phyloP scores from a whole-genome alignment of 2,329 filamentous ascomycete genomes.

The Aspergillus piperis region DNA sequence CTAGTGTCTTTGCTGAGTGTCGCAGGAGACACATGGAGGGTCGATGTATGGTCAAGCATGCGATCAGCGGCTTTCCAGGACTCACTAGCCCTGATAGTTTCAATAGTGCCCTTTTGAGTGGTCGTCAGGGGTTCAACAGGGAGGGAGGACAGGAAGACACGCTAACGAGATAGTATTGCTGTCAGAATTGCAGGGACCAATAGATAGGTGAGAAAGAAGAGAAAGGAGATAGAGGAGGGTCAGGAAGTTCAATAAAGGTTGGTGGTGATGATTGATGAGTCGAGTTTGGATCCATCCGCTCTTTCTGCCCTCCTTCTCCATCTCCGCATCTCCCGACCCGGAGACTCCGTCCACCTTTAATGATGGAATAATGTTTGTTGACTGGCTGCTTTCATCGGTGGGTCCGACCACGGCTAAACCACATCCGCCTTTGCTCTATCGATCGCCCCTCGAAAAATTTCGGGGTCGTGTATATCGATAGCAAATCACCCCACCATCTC shows the following conservation, averaged over 20 bases:
- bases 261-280: neutral
- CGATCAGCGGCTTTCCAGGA: constrained; percentile 17
- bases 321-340: no score
- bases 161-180: neutral
- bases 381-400: neutral
- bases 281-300: neutral
- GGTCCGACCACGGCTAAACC: constrained; percentile 5
- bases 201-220: neutral
- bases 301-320: no score
- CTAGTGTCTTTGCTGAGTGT: constrained; percentile 9
- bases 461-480: neutral
- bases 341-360: no score
- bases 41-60: constrained; percentile 12
- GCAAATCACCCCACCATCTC: neutral
- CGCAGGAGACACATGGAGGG: constrained; percentile 10
- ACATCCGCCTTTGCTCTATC: neutral
- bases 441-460: constrained; percentile 5
- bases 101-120: constrained; percentile 15
- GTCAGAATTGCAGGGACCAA: neutral
- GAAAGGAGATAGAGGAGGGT: neutral
- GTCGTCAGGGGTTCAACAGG: constrained; percentile 11
- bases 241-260: no score
- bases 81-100: constrained; percentile 14
- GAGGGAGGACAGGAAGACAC: neutral
- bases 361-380: no score